Percentiles rank a stretch among this genome's conserved stretches.
These are phyloP conservation scores for Arxiozyma slooffiae DNA, from an alignment of 1,139 yeast genomes.

Conservation along the genomic window DNA sequence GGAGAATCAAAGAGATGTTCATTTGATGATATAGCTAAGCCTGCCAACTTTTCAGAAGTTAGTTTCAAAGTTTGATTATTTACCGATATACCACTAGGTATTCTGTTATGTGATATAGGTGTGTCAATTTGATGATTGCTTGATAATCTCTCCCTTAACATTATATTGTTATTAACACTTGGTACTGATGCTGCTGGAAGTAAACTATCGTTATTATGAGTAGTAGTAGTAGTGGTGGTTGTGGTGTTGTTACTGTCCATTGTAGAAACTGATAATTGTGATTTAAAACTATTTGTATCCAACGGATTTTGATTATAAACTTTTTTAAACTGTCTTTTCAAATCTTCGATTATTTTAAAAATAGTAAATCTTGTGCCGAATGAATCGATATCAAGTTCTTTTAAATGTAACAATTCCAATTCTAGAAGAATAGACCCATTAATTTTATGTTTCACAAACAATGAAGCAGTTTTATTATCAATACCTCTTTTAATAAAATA, in stretches of 20 bases:
- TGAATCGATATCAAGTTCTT: conserved; percentile 81
- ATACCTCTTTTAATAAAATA: conserved; percentile 68
- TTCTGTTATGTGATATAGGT: not conserved
- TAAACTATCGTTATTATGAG: not conserved
- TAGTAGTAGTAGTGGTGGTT: no score
- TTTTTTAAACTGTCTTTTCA: conserved; percentile 23
- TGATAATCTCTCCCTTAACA: not conserved
- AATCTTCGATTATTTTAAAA: conserved; percentile 73
- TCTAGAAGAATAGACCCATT: conserved; percentile 79
- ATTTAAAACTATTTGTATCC: not conserved
- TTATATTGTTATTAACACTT: not conserved
- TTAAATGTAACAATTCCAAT: conserved; percentile 72
- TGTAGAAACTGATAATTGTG: not conserved
- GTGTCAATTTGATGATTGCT: not conserved
- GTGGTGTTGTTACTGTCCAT: not conserved
- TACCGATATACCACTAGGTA: not conserved
- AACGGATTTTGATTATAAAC: not conserved
- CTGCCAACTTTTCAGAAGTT: conserved; percentile 7
- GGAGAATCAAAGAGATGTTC: conserved; percentile 42
- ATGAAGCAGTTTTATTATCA: conserved; percentile 58
- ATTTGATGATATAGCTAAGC: conserved; percentile 12
- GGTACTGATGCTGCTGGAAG: not conserved
- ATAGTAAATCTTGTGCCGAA: conserved; percentile 94
- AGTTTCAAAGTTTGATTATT: not conserved
- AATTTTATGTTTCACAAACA: conserved; percentile 78